Base-by-base conservation (phyloP, 371 early-diverging fungal species). In the Rhizopus arrhizus region DNA sequence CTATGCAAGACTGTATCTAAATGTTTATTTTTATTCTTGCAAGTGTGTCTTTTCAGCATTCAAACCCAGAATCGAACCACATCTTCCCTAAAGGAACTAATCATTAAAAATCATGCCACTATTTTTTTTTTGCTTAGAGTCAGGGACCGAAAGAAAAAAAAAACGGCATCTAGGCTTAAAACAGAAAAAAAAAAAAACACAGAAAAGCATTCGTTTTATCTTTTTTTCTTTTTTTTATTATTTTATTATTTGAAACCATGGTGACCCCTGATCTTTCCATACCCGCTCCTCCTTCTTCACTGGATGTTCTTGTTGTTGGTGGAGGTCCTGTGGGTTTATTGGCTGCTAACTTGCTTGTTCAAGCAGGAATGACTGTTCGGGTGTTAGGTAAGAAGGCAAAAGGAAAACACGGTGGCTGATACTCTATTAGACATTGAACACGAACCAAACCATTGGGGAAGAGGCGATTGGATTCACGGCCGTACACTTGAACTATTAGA, bases 391-490 rank as follows among this genome's bases (percentile, higher is more conserved):
- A 56, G 34, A 28, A 41, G 4, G 8, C 16, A 16, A 28, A 28
- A 22, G 7, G 29, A 38, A 15, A 32, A 35, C 46, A 43, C 16
- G 10, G 15, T 15, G n/a, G 5, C 32, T 38, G 9, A 43, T 22
- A 13, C 12, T 15, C 0, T 8, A 29, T 16, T 59, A 75, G 76
- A 75, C 53, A 66, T 75, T 22, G 79, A 76, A 51, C 68, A 63
- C 47, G 72, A 75, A 41, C 79, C 79, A 10, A 78, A 75, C 32
- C 79, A 78, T 55, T 78, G 79, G 79, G 79, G 79, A 35, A 62
- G 79, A 58, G 79, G 79, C 42, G 79, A 78, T 35, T 75, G 76
- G 75, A 73, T 78, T 35, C 76, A 75, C 41, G 79, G 79, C 1
- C 72, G 79, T 45, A 79, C 79, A 0, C 55, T 79, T 34, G 76